Percentiles rank a stretch among this genome's conserved stretches.
phyloP scores from a whole-genome alignment of 805 yeast genomes.

The Phaffomyces antillensis region DNA sequence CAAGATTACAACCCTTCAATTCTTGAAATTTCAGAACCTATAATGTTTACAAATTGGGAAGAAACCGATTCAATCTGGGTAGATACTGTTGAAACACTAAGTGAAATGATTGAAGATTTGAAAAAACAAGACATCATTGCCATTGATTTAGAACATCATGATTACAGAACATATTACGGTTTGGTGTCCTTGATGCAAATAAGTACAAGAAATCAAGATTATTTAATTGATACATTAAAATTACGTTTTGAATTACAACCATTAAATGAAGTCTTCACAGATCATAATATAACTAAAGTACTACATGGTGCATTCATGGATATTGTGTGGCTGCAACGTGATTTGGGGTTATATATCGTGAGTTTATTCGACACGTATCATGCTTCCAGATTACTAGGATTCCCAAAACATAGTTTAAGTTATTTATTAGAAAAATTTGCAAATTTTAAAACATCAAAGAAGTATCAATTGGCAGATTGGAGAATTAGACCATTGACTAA shows the following conservation, averaged over 20 bases:
- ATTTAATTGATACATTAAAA: constrained; percentile 77
- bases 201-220: constrained; percentile 73
- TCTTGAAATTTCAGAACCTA: constrained; percentile 38
- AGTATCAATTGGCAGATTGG: constrained; percentile 97
- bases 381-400: constrained; percentile 74
- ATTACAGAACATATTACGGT: constrained; percentile 83
- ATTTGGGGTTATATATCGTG: constrained; percentile 85
- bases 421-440: constrained; percentile 75
- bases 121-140: constrained; percentile 59
- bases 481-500: constrained; percentile 75
- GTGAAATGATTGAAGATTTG: constrained; percentile 48
- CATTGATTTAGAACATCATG: constrained; percentile 95
- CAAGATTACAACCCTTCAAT: constrained; percentile 63
- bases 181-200: constrained; percentile 91
- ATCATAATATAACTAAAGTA: constrained; percentile 78
- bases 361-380: constrained; percentile 87
- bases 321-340: constrained; percentile 94
- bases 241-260: constrained; percentile 63
- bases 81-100: constrained; percentile 46
- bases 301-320: constrained; percentile 98
- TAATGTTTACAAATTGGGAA: constrained; percentile 56
- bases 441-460: constrained; percentile 80
- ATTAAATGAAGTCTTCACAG: constrained; percentile 69
- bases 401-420: constrained; percentile 80
- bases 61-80: constrained; percentile 64